These are phyloP conservation scores for Penicillium silybi DNA, from an alignment of 495 filamentous ascomycete species.

Conservation along the genomic window DNA sequence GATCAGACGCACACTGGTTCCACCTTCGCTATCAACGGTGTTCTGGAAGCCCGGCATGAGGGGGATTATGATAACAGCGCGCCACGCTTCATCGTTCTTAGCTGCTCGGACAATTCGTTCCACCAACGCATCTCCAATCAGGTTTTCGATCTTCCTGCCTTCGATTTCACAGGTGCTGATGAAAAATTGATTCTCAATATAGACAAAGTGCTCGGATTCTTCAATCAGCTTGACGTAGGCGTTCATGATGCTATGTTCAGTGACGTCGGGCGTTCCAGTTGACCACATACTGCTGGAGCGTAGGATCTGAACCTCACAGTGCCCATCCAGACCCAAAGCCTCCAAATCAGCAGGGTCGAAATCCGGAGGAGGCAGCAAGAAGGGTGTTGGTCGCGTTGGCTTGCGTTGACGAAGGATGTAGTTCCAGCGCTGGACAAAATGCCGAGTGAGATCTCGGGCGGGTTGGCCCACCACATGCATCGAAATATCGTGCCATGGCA, in stretches of 20 bases:
- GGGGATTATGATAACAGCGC: slow-evolving; percentile 89
- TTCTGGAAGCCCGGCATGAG: slow-evolving; percentile 99
- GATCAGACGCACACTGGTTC: slow-evolving; percentile 89
- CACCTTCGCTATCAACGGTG: slow-evolving; percentile 88
- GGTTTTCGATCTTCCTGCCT: slow-evolving; percentile 82
- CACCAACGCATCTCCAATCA: slow-evolving; percentile 92
- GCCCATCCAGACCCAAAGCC: slow-evolving; percentile 80
- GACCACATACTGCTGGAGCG: slow-evolving; percentile 91
- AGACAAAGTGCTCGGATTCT: slow-evolving; percentile 93
- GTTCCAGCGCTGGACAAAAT: slow-evolving; percentile 99
- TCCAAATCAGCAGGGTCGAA: slow-evolving; percentile 82
- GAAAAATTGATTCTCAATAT: slow-evolving; percentile 99
- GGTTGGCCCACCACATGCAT: slow-evolving; percentile 99
- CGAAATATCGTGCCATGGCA: slow-evolving; percentile 98
- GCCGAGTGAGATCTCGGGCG: slow-evolving; percentile 86
- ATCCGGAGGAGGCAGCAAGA: slow-evolving; percentile 89
- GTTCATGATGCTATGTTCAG: slow-evolving; percentile 91
- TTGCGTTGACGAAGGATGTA: slow-evolving; percentile 93
- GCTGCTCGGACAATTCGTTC: slow-evolving; percentile 84
- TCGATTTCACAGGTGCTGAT: slow-evolving; percentile 89
- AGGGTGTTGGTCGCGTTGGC: slow-evolving; percentile 89
- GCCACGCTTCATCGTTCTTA: slow-evolving; percentile 84
- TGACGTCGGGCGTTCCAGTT: slow-evolving; percentile 74
- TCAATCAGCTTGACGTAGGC: slow-evolving; percentile 95
- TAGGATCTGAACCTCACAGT: slow-evolving; percentile 93